Percentiles rank a stretch among this genome's conserved stretches.
These are phyloP conservation scores for Rutstroemia sp. DNA, from an alignment of 2,329 filamentous ascomycete genomes.

Conservation along the genomic window DNA sequence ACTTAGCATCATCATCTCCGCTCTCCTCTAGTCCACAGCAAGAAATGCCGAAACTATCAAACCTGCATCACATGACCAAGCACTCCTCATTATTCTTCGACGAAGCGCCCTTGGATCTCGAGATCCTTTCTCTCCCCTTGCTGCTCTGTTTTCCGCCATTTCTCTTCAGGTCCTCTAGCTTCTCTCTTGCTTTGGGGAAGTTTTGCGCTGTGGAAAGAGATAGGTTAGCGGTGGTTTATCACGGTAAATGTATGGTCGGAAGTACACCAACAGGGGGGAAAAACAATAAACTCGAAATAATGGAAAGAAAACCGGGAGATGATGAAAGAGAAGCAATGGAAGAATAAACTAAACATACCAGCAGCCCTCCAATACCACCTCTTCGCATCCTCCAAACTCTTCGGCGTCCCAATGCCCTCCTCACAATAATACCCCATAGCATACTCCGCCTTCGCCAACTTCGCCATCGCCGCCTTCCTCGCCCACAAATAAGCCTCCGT, in stretches of 20 bases:
- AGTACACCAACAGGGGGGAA: background rate
- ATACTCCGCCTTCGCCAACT: constrained; percentile 89
- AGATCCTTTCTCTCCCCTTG: constrained; percentile 71
- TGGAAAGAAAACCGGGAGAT: background rate
- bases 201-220: constrained; percentile 63
- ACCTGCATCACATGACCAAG: constrained; percentile 58
- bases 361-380: constrained; percentile 97
- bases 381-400: constrained; percentile 90
- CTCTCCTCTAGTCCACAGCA: background rate
- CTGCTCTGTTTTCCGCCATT: constrained; percentile 62
- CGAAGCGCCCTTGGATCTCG: constrained; percentile 65
- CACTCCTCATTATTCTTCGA: constrained; percentile 88
- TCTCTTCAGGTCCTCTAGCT: constrained; percentile 84
- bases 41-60: background rate
- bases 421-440: constrained; percentile 98
- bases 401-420: constrained; percentile 80
- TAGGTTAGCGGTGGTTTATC: constrained; percentile 4
- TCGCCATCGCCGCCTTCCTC: constrained; percentile 80
- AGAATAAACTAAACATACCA: constrained; percentile 53
- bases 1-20: background rate
- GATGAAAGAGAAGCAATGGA: background rate
- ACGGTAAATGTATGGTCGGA: background rate
- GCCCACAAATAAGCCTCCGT: constrained; percentile 98
- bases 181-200: constrained; percentile 85
- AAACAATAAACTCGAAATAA: background rate